phyloP scores from a whole-genome alignment of 805 yeast genomes.

The Candida maesae region DNA sequence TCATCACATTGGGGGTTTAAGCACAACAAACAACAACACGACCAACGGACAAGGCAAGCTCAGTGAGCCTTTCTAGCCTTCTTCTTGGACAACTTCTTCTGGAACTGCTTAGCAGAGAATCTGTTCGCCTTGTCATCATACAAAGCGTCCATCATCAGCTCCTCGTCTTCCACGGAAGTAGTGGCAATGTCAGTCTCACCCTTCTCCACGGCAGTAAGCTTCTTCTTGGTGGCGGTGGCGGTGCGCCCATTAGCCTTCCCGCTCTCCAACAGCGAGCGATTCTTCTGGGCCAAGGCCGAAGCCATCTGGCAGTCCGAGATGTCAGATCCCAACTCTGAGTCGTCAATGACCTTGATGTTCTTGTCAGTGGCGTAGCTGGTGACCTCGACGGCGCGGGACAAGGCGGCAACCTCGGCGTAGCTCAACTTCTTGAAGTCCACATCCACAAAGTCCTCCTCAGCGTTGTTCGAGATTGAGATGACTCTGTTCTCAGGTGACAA shows the following conservation, averaged over 20 bases:
- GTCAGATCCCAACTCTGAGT: constrained; percentile 16
- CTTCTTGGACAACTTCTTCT: constrained; percentile 13
- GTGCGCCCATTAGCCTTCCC: not conserved
- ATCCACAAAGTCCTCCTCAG: constrained; percentile 41
- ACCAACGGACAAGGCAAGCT: no score
- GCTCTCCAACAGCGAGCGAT: not conserved
- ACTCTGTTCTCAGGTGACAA: constrained; percentile 21
- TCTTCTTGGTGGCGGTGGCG: not conserved
- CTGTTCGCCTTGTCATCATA: constrained; percentile 23
- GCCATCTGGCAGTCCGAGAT: constrained; percentile 24
- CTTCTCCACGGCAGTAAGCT: not conserved
- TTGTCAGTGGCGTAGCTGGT: not conserved
- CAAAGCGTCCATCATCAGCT: constrained; percentile 11
- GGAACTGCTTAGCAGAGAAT: constrained; percentile 19
- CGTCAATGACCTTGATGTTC: constrained; percentile 14
- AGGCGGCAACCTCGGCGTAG: constrained; percentile 50
- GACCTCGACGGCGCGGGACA: constrained; percentile 19
- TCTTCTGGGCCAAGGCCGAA: constrained; percentile 2
- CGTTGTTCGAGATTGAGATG: constrained; percentile 17
- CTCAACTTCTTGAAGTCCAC: constrained; percentile 45
- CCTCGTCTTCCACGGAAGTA: constrained; percentile 11
- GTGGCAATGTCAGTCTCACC: not conserved
- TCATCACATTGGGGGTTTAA: no score
- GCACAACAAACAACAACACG: no score
- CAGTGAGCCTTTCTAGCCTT: constrained; percentile 9